Percentiles rank a stretch among this genome's conserved stretches.
Evolutionary conservation across 805 yeast species (phyloP).

Genomic region (Ogataea ramenticola): DNA sequence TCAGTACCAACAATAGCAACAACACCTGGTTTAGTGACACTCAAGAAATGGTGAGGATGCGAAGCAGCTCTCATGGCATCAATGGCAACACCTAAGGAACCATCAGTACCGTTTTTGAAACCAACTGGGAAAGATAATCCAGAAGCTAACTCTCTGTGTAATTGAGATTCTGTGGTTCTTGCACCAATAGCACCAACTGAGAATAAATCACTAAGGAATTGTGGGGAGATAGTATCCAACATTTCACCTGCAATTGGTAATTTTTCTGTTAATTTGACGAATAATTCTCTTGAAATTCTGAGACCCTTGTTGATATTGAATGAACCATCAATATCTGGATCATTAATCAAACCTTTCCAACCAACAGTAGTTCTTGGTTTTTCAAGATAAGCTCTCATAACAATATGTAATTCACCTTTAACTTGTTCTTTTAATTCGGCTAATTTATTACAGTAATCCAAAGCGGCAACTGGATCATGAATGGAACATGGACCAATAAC

Average conservation of each 20-base stretch:
- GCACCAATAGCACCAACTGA: slow-evolving; percentile 99
- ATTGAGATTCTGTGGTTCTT: slow-evolving; percentile 96
- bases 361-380: slow-evolving; percentile 99
- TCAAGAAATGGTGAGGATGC: slow-evolving; percentile 90
- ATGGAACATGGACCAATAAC: slow-evolving; percentile 97
- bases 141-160: slow-evolving; percentile 95
- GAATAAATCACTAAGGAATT: slow-evolving; percentile 82
- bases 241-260: slow-evolving; percentile 95
- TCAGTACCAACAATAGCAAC: slow-evolving; percentile 95
- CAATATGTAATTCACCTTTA: slow-evolving; percentile 66
- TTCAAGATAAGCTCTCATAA: slow-evolving; percentile 97
- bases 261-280: slow-evolving; percentile 73
- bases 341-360: slow-evolving; percentile 97
- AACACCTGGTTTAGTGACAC: slow-evolving; percentile 94
- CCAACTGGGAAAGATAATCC: slow-evolving; percentile 99
- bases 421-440: slow-evolving; percentile 63
- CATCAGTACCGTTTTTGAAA: slow-evolving; percentile 98
- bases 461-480: slow-evolving; percentile 84
- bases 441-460: slow-evolving; percentile 75
- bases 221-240: slow-evolving; percentile 98
- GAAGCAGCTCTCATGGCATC: slow-evolving; percentile 93
- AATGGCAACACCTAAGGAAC: slow-evolving; percentile 83
- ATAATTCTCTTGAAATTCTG: slow-evolving; percentile 78
- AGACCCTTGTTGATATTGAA: slow-evolving; percentile 95
- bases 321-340: slow-evolving; percentile 88